Evolutionary conservation across 768 basidiomycete species (phyloP), one percentile per base, ranked within the genome.

Genomic region (Fibroporia radiculosa): DNA sequence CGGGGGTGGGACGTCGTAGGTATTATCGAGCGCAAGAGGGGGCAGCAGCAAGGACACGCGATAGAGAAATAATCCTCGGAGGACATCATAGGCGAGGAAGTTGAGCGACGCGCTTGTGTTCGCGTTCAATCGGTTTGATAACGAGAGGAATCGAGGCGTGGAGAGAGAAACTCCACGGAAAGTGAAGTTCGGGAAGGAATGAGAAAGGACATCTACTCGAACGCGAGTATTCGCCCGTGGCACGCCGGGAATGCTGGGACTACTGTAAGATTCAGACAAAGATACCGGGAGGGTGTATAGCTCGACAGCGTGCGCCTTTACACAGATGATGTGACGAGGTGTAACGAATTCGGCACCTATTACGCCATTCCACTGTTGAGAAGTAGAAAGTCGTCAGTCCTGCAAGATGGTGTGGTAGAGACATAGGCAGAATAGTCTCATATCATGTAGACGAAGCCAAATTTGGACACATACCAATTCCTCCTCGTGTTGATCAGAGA

Each of bases 41-140:
- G 55, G 45, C 1, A 64, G 47, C 2, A 42, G 45, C 10, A 73
- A 40, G 6, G 57, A 51, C n/a, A 77, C 63, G 20, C 56, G 40
- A 45, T 65, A 81, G 42, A 71, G 70, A 49, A 74, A 77, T 23
- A 80, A 66, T 1, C 79, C 78, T 55, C 69, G 71, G 20, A 65
- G 52, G 37, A 64, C 47, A 42, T 70, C 66, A 43, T 62, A 64
- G 23, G 62, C 68, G 38, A 80, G 66, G 49, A 77, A 56, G n/a
- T 58, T 65, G 26, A 72, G 61, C 3, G 71, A 68, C 13, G 74
- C 64, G 6, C 66, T 66, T 2, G 35, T 52, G 6, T 40, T 45
- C 19, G 36, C 14, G 18, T 16, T 16, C 3, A 22, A 6, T 8
- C 29, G 26, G 3, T 16, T 10, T 14, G 23, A 29, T 20, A n/a